Base-by-base conservation (phyloP, 2,329 filamentous ascomycete species). In the Fusarium euwallaceae region DNA sequence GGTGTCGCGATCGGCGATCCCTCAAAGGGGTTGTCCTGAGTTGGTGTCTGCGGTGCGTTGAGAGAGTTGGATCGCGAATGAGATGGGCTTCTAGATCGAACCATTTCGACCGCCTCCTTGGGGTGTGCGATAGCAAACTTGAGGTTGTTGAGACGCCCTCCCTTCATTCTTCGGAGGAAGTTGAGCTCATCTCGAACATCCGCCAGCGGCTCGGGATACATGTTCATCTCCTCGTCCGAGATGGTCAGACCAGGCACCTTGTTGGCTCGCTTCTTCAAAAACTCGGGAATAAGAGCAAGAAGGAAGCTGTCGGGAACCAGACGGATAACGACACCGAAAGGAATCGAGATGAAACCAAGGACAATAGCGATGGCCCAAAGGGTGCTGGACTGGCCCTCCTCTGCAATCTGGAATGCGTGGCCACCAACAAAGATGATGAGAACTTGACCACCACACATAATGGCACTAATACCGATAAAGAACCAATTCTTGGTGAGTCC, bases 281-380 rank as follows among this genome's bases (percentile, higher is more conserved):
- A 86, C 45, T 87, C 81, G 3, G 88, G 86, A 45, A 93, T 83
- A 67, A 89, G 81, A 51, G 84, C 85, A 59, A 87, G 82, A 53
- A 93, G 80, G 17, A 92, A 84, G 56, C 89, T 87, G 80, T 98
- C 95, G 0, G 97, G 97, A 61, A 98, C 88, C 29, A 94, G 87
- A 58, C 97, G 94, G 69, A 98, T 92, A 36, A 94, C 85, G 27
- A 96, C 87, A 68, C 94, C 97, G 64, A 97, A 88, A 0, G 95
- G 94, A 34, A 98, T 91, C 20, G 96, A 98, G n/a, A 97, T 84
- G 74, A 93, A 87, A 36, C 95, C 95, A 41, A 97, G 89, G 29
- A 97, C 87, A 66, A 99, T 89, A 9, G 95, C 97, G 76, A 97
- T 93, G 9, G 87, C 95, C 97, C 96, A 98, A 81, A 98, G 93